Evolutionary conservation across 129 eudicot genomes (phyloP).

Genomic region (Logfia minima): DNA sequence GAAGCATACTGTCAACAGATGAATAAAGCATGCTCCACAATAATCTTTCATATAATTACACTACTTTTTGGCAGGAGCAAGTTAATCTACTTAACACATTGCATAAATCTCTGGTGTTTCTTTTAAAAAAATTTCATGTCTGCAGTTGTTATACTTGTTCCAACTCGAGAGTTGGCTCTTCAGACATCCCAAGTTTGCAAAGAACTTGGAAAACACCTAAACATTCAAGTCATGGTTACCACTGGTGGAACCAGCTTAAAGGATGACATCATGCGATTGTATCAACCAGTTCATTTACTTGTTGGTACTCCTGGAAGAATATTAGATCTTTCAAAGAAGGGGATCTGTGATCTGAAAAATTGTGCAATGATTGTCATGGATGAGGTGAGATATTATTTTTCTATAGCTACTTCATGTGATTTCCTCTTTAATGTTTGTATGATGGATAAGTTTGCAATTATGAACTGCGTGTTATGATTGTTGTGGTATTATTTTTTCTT

Average conservation of each 20-base stretch:
- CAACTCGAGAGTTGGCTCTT: constrained; percentile 97
- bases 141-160: constrained; percentile 97
- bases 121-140: not conserved
- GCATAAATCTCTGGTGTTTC: not conserved
- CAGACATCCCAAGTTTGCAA: constrained; percentile 98
- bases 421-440: not conserved
- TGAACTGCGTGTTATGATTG: not conserved
- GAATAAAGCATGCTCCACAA: not conserved
- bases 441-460: not conserved
- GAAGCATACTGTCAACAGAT: not conserved
- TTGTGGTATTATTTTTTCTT: not conserved
- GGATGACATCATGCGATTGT: constrained; percentile 93
- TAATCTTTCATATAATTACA: not conserved
- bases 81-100: too few relatives aligned
- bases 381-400: constrained; percentile 54
- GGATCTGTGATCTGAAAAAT: constrained; percentile 71
- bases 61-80: not conserved
- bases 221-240: constrained; percentile 93
- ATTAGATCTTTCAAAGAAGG: constrained; percentile 86
- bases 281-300: constrained; percentile 98
- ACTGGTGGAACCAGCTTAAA: constrained; percentile 97
- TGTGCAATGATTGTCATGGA: constrained; percentile 90
- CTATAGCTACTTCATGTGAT: not conserved
- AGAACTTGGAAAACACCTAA: constrained; percentile 95
- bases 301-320: constrained; percentile 99